phyloP scores from a whole-genome alignment of 805 yeast species.

The Yamadazyma ubonensis region DNA sequence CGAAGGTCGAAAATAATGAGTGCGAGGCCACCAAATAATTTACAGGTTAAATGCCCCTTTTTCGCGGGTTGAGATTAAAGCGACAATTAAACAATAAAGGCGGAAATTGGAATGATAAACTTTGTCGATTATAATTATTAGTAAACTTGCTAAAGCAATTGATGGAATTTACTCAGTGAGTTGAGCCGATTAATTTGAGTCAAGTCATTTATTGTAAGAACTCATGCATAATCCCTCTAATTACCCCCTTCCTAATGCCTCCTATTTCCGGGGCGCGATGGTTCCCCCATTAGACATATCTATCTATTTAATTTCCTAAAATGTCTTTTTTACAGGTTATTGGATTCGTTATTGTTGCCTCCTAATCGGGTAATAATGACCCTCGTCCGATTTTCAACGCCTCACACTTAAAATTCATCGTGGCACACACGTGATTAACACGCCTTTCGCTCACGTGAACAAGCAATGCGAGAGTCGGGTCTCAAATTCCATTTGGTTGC shows the following conservation, averaged over 20 bases:
- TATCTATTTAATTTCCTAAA: conserved; percentile 4
- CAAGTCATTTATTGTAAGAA: background rate
- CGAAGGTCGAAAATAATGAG: background rate
- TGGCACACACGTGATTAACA: too few relatives aligned
- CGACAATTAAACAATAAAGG: background rate
- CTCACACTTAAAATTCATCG: too few relatives aligned
- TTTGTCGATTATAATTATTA: background rate
- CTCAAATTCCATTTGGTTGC: too few relatives aligned
- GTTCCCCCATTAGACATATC: background rate
- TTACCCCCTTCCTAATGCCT: background rate
- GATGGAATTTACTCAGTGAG: too few relatives aligned
- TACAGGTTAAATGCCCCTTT: background rate
- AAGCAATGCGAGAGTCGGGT: too few relatives aligned
- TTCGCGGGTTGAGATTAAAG: conserved; percentile 1
- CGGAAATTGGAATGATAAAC: background rate
- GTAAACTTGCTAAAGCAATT: too few relatives aligned
- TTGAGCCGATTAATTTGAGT: too few relatives aligned
- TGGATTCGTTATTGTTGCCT: background rate
- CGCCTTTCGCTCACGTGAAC: too few relatives aligned
- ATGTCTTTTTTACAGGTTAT: conserved; percentile 1
- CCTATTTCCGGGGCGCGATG: conserved; percentile 2
- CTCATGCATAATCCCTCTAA: too few relatives aligned
- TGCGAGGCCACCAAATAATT: background rate
- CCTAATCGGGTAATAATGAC: background rate
- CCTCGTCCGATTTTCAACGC: too few relatives aligned